These are phyloP conservation scores for Mycena albidolilacea DNA, from an alignment of 768 basidiomycete genomes.

Conservation along the genomic window DNA sequence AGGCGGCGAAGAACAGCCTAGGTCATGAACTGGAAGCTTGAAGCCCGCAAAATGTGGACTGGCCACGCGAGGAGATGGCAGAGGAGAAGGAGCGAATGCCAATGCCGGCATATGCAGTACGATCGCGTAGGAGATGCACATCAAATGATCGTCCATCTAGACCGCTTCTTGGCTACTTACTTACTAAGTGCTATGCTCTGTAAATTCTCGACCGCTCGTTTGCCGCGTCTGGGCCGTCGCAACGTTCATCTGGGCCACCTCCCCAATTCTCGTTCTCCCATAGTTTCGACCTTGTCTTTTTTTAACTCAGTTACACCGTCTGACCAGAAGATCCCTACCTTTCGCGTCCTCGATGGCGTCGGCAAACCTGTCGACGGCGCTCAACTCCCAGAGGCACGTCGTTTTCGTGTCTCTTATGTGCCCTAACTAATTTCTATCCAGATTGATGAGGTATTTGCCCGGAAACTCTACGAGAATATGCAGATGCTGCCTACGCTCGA, in stretches of 20 bases:
- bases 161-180: background rate
- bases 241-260: slow-evolving; percentile 46
- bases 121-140: no score
- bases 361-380: slow-evolving; percentile 84
- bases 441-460: slow-evolving; percentile 80
- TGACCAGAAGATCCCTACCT: slow-evolving; percentile 83
- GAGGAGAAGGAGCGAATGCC: background rate
- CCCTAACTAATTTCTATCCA: slow-evolving; percentile 44
- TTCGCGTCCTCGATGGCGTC: slow-evolving; percentile 85
- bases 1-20: slow-evolving; percentile 42
- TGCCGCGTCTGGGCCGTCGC: slow-evolving; percentile 23
- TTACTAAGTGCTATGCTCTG: slow-evolving; percentile 19
- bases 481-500: slow-evolving; percentile 86
- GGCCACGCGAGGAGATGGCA: slow-evolving; percentile 48
- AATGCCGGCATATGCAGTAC: no score
- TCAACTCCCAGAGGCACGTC: slow-evolving; percentile 78
- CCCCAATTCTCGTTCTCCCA: slow-evolving; percentile 68
- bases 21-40: slow-evolving; percentile 39
- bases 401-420: background rate
- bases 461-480: slow-evolving; percentile 85
- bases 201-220: slow-evolving; percentile 9
- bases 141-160: background rate
- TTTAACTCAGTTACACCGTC: slow-evolving; percentile 82
- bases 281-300: slow-evolving; percentile 80
- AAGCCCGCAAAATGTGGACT: slow-evolving; percentile 50